Base-by-base conservation (phyloP, 495 filamentous ascomycete genomes). In the Podospora tetraspora region DNA sequence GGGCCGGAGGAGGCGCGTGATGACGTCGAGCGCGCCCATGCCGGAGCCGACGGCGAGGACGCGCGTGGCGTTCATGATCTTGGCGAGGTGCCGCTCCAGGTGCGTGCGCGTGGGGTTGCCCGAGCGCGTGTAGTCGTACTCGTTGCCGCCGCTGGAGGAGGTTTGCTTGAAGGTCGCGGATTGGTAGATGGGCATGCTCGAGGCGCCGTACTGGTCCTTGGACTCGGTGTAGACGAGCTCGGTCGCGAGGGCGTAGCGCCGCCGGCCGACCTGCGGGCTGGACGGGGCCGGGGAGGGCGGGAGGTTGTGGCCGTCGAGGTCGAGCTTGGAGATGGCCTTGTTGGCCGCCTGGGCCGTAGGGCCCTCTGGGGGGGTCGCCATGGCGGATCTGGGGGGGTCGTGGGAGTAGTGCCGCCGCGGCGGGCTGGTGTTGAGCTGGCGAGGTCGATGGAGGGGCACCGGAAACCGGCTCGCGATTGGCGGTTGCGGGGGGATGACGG, bases 121-220 rank as follows among this genome's bases (percentile, higher is more conserved):
- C 37, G 93, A 97, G 25, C 95, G 90, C 52, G 95, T 97, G 84
- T 99, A 99, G 84, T 99, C 95, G 82, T 98, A 99, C 78, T 97
- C 94, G 65, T 87, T 90, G 60, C 91, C 91, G 66, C 86, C 87
- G 69, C 84, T 86, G 66, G 85, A 80, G 65, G 93, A 93, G 64
- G 87, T 87, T 82, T 97, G 95, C 80, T 98, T 98, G 84, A 99
- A 99, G 52, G 95, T 99, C 59, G 95, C 95, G 63, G 91, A 94
- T 88, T 97, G 95, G 79, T 99, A 99, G 75, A 99, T 97, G 57
- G 95, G 95, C 72, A 95, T 90, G 75, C 92, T 96, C 72, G 91
- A 95, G 59, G 95, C 87, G 78, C 94, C 93, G 81, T 97, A 97
- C 80, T 99, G 95, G 78, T 99, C 95, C 77, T 87, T 92, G 77